Base-by-base conservation (phyloP, 148 eudicot species). In the Polygonum maritimum region DNA sequence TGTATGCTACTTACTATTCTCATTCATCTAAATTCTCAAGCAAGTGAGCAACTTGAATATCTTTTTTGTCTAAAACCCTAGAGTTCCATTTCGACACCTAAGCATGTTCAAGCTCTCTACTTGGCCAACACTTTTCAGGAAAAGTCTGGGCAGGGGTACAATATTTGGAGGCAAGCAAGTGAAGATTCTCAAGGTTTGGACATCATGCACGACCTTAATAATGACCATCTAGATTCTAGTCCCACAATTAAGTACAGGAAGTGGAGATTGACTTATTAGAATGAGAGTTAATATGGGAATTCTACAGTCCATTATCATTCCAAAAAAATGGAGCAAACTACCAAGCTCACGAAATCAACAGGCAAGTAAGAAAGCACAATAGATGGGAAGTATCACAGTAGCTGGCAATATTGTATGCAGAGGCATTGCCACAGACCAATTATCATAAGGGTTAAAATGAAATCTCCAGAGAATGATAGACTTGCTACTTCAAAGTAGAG, bases 341-440 rank as follows among this genome's bases (percentile, higher is more conserved):
- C 69, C 21, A 14, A 62, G 3, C 36, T 26, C 69, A 62, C 9
- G 13, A 62, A 9, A 5, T 54, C 19, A 49, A 49, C 16, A 57
- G 63, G 22, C 62, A 62, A 26, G 69, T 19, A 65, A 35, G 41
- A 65, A 33, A 40, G 38, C 38, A n/a, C 31, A 21, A 54, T 18
- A 58, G 15, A 12, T 11, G 16, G 16, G 7, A 65, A 65, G 36
- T 12, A 8, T 65, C 41, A 65, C 12, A 65, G 39, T 9, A 35
- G 18, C 71, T 35, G 15, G 19, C 21, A 7, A 36, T 67, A 67
- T 16, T 67, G 19, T 36, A 36, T 35, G 71, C 36, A 67, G 19
- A 33, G 44, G 45, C 39, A 67, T 67, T 67, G 71, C 45, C 71
- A 67, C 71, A 67, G 44, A 67, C 41, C 45, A 67, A 15, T 67